Evolutionary conservation across 1,284 basidiomycete genomes (phyloP), one percentile per base, ranked within the genome.

Genomic region (Xerocomus nothofagi): DNA sequence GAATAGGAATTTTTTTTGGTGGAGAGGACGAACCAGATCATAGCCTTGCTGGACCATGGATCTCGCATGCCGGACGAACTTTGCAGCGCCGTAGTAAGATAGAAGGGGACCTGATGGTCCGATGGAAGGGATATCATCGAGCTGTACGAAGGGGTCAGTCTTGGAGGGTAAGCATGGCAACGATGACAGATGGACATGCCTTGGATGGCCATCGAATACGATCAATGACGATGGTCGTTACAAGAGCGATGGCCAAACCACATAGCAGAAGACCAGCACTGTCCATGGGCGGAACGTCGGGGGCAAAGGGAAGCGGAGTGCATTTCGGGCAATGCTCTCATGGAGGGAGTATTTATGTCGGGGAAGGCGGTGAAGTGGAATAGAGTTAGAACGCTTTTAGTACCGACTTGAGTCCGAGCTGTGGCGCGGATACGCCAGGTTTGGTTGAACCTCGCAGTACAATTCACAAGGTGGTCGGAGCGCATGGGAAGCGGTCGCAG

Each of bases 1-100:
- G 17, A 33, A 34, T 2, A 23, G 24, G 8, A 48, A 41, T 37
- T 24, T 27, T 24, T 27, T 37, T 58, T 20, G 5, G 14, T 26
- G 36, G 24, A 18, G 26, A 12, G 36, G 17, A 58, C 60, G 24
- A 29, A 72, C 73, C 53, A 63, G 64, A 15, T 65, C 60, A 50
- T 74, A 75, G 3, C 72, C 73, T 48, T 71, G 63, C 41, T 70
- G 59, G 3, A 74, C 53, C 58, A 74, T 63, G 18, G 53, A 54
- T 38, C 54, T 60, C 6, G 67, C 66, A 56, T 71, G 54, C 8
- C 53, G 47, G 38, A 71, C 47, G 50, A 65, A 71, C 21, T 58
- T 59, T 23, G 53, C 47, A 3, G 62, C 61, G 3, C 67, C 62
- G 20, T 65, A 54, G 52, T 67, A 74, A n/a, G 73, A 74, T 4